These are phyloP conservation scores for Ensete glaucum DNA, from an alignment of 176 grass and related monocot genomes.

Conservation along the genomic window DNA sequence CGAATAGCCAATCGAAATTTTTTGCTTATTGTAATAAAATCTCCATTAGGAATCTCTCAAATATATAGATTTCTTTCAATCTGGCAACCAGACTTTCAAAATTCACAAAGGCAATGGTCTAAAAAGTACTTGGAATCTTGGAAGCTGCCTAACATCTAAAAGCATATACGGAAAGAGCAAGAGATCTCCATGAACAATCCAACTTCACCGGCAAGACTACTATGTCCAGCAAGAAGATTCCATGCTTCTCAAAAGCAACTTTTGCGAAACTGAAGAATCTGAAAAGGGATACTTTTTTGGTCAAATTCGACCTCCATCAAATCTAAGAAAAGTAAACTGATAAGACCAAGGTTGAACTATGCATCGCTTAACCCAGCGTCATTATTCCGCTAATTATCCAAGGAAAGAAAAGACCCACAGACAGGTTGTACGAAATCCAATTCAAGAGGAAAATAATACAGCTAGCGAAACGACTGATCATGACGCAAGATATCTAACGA, in stretches of 20 bases:
- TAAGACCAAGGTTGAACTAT: neutral
- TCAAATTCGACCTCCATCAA: neutral
- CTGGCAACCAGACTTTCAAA: neutral
- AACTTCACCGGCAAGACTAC: neutral
- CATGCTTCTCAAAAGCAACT: neutral
- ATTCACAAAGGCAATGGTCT: neutral
- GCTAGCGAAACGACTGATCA: neutral
- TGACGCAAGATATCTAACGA: neutral
- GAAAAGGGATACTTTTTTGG: neutral
- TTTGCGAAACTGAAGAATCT: neutral
- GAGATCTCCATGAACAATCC: neutral
- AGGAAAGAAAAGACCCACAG: neutral
- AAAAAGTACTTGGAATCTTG: neutral
- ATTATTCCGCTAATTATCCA: neutral
- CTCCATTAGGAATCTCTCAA: neutral
- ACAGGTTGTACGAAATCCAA: neutral
- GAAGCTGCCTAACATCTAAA: neutral
- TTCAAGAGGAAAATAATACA: neutral
- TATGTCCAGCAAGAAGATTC: neutral
- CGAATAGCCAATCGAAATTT: neutral
- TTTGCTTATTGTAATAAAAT: neutral
- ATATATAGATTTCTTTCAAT: neutral
- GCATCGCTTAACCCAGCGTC: neutral
- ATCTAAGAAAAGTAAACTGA: neutral
- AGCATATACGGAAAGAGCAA: neutral